Percentiles rank a stretch among this genome's conserved stretches.
These are phyloP conservation scores for Malassezia obtusa DNA, from an alignment of 1,284 basidiomycete genomes.

Conservation along the genomic window DNA sequence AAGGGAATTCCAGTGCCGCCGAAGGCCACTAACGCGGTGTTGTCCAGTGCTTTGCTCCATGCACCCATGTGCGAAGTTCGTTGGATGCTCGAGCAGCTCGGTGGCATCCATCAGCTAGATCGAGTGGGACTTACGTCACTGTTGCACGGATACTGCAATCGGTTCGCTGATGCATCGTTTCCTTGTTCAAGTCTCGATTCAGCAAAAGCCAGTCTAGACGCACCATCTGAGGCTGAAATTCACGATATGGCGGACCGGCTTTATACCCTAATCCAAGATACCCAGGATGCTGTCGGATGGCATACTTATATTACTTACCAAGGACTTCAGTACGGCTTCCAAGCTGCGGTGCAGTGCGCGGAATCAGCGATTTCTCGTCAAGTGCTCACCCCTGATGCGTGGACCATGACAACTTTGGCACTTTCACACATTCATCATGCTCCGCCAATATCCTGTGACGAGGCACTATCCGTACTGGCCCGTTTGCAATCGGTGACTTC, in stretches of 20 bases:
- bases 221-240: neutral
- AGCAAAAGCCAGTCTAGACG: neutral
- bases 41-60: neutral
- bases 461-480: conserved; percentile 23
- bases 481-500: conserved; percentile 11
- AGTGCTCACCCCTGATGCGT: neutral
- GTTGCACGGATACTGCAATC: neutral
- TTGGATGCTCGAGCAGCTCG: neutral
- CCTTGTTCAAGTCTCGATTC: too few species aligned
- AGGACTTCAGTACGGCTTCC: neutral
- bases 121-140: neutral
- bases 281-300: conserved; percentile 1
- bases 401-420: conserved; percentile 15
- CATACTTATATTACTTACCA: neutral
- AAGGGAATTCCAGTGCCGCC: neutral
- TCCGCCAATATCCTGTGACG: conserved; percentile 23
- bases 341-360: neutral
- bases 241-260: neutral
- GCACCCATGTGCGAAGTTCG: neutral
- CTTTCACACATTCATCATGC: neutral
- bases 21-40: neutral
- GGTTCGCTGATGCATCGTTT: neutral
- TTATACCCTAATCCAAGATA: neutral
- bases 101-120: neutral
- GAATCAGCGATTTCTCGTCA: neutral